Percentiles rank a stretch among this genome's conserved stretches.
phyloP scores from a whole-genome alignment of 2,329 filamentous ascomycete genomes.

The Massarina eburnea region DNA sequence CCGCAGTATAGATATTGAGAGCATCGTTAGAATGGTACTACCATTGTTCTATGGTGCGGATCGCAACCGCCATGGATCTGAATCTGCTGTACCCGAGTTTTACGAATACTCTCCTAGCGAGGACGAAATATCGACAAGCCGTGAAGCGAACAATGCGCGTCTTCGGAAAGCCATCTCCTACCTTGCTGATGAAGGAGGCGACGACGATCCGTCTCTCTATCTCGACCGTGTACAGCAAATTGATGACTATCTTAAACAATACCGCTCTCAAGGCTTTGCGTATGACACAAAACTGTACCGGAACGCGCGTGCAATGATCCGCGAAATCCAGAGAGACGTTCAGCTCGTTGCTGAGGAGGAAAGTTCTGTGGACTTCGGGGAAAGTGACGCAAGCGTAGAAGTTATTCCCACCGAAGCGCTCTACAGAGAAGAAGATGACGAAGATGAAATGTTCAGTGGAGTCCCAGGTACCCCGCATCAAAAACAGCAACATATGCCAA shows the following conservation, averaged over 20 bases:
- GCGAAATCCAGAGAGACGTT: conserved; percentile 18
- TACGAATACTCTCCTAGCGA: not conserved
- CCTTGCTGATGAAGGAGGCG: conserved; percentile 21
- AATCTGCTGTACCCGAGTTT: not conserved
- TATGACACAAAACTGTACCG: conserved; percentile 26
- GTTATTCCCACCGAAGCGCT: conserved; percentile 6
- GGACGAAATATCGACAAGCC: not conserved
- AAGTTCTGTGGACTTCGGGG: conserved; percentile 3
- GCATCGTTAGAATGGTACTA: not conserved
- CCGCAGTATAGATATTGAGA: not conserved
- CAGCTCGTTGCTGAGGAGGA: conserved; percentile 10
- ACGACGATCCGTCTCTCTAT: conserved; percentile 20
- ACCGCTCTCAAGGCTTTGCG: conserved; percentile 11
- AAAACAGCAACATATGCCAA: too few species aligned
- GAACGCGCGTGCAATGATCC: conserved; percentile 21
- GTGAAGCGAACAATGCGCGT: conserved; percentile 20
- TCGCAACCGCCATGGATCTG: not conserved
- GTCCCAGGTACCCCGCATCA: too few species aligned
- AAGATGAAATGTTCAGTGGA: too few species aligned
- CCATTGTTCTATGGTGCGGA: not conserved
- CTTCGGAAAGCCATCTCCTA: conserved; percentile 33
- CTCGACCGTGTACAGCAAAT: conserved; percentile 28
- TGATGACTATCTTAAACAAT: conserved; percentile 25
- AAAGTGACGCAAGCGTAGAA: conserved; percentile 11
- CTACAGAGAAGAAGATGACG: conserved; percentile 2